Conservation (phyloP, 2,329 filamentous ascomycete species). For the Fusarium piperis region DNA sequence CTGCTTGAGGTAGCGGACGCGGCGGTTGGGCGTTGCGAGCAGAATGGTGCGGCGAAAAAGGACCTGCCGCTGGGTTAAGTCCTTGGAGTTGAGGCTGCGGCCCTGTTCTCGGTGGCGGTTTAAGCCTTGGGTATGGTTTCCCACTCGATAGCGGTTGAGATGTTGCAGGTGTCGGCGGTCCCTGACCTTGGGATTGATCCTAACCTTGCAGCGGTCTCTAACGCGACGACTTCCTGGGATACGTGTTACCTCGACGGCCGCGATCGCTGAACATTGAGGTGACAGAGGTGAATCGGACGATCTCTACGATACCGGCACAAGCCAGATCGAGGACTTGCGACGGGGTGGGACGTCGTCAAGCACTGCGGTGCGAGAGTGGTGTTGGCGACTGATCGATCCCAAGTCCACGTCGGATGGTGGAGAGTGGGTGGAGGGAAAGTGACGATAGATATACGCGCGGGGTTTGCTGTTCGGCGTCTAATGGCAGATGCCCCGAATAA, state of each 20-base stretch:
- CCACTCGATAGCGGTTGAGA: background rate
- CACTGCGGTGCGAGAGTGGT: slow-evolving; percentile 15
- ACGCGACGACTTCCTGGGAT: slow-evolving; percentile 39
- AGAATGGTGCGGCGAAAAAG: background rate
- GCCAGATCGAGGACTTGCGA: background rate
- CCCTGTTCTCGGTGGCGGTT: background rate
- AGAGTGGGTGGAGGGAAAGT: slow-evolving; percentile 21
- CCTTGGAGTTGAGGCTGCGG: background rate
- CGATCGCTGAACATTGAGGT: slow-evolving; percentile 34
- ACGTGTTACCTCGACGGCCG: slow-evolving; percentile 29
- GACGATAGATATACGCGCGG: slow-evolving; percentile 24
- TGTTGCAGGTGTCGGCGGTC: background rate
- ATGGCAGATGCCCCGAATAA: background rate
- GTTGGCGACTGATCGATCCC: slow-evolving; percentile 21
- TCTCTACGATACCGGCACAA: background rate
- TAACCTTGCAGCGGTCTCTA: slow-evolving; percentile 37
- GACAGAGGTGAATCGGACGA: background rate
- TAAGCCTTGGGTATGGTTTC: background rate
- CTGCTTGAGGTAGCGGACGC: background rate
- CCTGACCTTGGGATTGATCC: slow-evolving; percentile 1
- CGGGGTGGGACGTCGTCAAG: slow-evolving; percentile 5
- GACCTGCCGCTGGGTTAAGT: background rate
- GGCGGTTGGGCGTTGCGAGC: background rate
- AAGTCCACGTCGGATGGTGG: slow-evolving; percentile 31
- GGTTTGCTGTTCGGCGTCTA: background rate